Percentiles rank a stretch among this genome's conserved stretches.
Conservation (phyloP, 1,284 basidiomycete species). For the Trichosporon sp. region DNA sequence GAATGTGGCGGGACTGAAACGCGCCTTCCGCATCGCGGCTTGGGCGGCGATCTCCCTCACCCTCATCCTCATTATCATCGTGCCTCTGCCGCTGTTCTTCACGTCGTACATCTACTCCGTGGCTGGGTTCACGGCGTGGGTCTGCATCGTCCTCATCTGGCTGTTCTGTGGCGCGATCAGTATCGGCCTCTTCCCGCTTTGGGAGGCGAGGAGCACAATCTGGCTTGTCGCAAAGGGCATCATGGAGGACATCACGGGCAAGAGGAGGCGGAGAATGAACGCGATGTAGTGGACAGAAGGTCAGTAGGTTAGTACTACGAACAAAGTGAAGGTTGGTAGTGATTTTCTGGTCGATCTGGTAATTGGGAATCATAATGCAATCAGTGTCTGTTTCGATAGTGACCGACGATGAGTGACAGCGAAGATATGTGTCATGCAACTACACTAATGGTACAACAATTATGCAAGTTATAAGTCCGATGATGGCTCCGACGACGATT, state of each 20-base stretch:
- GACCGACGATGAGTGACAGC: too few species aligned
- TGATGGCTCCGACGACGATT: not conserved
- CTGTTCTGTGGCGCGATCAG: conserved; percentile 66
- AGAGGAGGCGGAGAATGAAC: too few species aligned
- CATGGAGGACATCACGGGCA: conserved; percentile 8
- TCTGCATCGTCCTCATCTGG: conserved; percentile 71
- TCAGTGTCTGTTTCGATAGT: too few species aligned
- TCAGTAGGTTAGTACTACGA: too few species aligned
- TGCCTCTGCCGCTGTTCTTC: conserved; percentile 79
- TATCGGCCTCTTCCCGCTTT: conserved; percentile 78
- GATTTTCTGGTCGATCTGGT: too few species aligned
- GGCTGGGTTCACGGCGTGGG: conserved; percentile 60
- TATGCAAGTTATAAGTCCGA: not conserved
- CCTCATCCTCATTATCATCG: conserved; percentile 52
- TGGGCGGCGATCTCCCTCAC: conserved; percentile 60
- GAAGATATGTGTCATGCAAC: not conserved
- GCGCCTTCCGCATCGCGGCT: conserved; percentile 71
- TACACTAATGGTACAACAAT: not conserved
- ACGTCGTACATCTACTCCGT: conserved; percentile 65
- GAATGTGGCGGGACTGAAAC: conserved; percentile 48
- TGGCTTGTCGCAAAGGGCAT: conserved; percentile 49
- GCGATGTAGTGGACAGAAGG: not conserved
- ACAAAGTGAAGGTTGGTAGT: too few species aligned
- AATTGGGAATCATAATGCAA: too few species aligned
- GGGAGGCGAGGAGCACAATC: conserved; percentile 68